A percentile compares a stretch with the other conserved stretches of the same genome.
Conservation (phyloP, 768 basidiomycete species). For the Lentinula aciculospora region DNA sequence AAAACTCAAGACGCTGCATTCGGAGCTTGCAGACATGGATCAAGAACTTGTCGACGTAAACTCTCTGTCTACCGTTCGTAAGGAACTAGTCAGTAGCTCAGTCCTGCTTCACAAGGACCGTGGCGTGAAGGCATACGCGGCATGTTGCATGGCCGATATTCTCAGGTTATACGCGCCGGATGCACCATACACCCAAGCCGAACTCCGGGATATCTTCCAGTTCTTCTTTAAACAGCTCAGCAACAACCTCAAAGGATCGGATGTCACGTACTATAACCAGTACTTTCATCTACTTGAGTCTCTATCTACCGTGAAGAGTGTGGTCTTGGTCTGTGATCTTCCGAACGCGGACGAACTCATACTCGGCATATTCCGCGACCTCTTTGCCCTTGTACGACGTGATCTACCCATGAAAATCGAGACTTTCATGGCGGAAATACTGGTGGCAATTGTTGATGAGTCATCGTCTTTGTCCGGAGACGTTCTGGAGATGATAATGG, state of each 20-base stretch:
- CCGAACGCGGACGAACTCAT: conserved; percentile 83
- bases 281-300: conserved; percentile 95
- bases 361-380: conserved; percentile 73
- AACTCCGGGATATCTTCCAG: conserved; percentile 93
- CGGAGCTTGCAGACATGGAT: conserved; percentile 75
- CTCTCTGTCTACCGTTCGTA: conserved; percentile 64
- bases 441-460: conserved; percentile 88
- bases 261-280: conserved; percentile 83
- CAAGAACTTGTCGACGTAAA: conserved; percentile 78
- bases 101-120: conserved; percentile 93
- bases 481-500: conserved; percentile 75
- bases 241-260: conserved; percentile 65
- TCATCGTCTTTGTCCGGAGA: conserved; percentile 68
- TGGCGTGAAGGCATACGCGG: conserved; percentile 92
- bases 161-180: conserved; percentile 94
- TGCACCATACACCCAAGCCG: conserved; percentile 86
- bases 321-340: conserved; percentile 90
- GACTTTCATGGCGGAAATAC: conserved; percentile 82
- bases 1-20: conserved; percentile 76
- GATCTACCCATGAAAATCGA: conserved; percentile 75
- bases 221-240: conserved; percentile 91
- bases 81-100: conserved; percentile 73
- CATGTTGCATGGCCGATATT: conserved; percentile 92
- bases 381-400: conserved; percentile 77
- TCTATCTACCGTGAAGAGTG: conserved; percentile 89